Conservation (phyloP, 176 grass and related monocot genomes). For the Aegilops speltoides region DNA sequence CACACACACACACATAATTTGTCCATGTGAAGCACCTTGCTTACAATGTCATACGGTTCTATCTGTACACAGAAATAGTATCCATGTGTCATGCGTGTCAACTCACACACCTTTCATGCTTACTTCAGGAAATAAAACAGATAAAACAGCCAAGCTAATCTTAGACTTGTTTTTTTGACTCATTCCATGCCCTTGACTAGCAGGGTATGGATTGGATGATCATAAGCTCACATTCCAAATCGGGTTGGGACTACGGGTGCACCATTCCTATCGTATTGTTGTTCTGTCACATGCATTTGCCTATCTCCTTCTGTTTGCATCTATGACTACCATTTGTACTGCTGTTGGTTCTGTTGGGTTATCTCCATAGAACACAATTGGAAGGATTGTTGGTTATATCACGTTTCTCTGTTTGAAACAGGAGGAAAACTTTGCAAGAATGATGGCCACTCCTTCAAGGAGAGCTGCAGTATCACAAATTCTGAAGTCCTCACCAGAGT, state of each 20-base stretch:
- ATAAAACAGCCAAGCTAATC: not conserved
- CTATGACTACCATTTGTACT: not conserved
- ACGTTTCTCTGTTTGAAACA: slow-evolving; percentile 12
- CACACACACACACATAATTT: not conserved
- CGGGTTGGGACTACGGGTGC: not conserved
- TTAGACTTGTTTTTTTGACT: not conserved
- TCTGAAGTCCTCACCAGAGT: slow-evolving; percentile 27
- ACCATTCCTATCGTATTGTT: slow-evolving; percentile 4
- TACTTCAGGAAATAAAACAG: slow-evolving; percentile 6
- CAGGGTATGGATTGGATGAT: not conserved
- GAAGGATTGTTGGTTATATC: not conserved
- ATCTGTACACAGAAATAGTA: not conserved
- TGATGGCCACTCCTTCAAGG: slow-evolving; percentile 15
- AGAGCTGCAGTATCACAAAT: slow-evolving; percentile 18
- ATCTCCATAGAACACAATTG: slow-evolving; percentile 22
- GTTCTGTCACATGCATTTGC: not conserved
- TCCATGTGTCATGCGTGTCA: not conserved
- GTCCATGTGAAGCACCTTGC: not conserved
- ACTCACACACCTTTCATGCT: not conserved
- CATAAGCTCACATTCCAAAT: not conserved
- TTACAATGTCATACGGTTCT: not conserved
- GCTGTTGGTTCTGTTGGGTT: slow-evolving; percentile 14
- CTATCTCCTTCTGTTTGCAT: not conserved
- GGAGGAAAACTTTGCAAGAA: slow-evolving; percentile 25
- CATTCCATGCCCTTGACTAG: not conserved